Percentiles rank a stretch among this genome's conserved stretches.
phyloP scores from a whole-genome alignment of 2,329 filamentous ascomycete genomes.

The Grosmannia clavigera region DNA sequence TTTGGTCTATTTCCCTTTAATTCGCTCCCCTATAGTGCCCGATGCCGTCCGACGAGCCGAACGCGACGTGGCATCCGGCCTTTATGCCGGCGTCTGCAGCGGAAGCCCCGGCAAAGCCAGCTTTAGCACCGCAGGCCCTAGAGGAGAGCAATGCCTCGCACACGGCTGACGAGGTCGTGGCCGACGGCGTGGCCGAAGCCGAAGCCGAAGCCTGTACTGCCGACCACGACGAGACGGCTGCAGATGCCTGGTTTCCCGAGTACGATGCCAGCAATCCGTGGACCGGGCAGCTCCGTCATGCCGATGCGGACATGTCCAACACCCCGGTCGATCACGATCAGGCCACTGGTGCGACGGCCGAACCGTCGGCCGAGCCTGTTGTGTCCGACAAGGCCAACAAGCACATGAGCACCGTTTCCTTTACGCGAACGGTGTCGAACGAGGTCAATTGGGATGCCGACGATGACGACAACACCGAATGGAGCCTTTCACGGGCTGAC shows the following conservation, averaged over 20 bases:
- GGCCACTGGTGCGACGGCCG: neutral
- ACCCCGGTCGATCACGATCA: too few relatives aligned
- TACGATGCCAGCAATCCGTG: neutral
- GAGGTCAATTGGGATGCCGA: constrained; percentile 47
- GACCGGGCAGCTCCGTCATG: neutral
- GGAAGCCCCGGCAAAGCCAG: neutral
- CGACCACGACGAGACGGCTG: constrained; percentile 1
- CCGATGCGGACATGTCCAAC: neutral
- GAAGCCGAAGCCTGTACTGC: neutral
- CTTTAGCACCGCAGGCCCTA: neutral
- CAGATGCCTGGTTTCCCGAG: constrained; percentile 21
- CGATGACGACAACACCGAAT: constrained; percentile 45
- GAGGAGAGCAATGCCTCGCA: too few relatives aligned
- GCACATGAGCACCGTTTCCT: constrained; percentile 49
- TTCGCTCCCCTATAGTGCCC: constrained; percentile 4
- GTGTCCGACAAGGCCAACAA: constrained; percentile 21
- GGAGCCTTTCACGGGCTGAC: constrained; percentile 37
- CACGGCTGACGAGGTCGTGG: too few relatives aligned
- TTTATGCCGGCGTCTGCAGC: constrained; percentile 30
- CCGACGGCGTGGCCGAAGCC: neutral
- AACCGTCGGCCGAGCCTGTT: neutral
- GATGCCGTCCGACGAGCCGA: constrained; percentile 31
- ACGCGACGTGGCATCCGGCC: constrained; percentile 38
- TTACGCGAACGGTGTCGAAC: constrained; percentile 51
- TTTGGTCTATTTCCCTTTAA: neutral